Base-by-base conservation (phyloP, 2,329 filamentous ascomycete species). In the Dactylellina cionopaga region DNA sequence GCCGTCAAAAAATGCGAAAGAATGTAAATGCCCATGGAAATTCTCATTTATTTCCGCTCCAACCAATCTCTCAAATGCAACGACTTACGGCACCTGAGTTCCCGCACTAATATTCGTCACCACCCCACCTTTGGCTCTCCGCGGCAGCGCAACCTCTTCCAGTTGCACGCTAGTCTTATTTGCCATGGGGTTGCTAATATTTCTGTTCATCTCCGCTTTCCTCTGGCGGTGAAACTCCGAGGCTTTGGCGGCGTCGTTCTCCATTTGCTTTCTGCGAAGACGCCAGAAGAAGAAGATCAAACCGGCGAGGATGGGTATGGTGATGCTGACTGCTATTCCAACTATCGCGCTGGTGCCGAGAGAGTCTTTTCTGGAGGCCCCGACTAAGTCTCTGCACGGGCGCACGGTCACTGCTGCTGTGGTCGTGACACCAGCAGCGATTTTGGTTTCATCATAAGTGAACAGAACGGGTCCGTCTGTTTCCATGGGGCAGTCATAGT, bases 221-320 rank as follows among this genome's bases (percentile, higher is more conserved):
- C 35, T 39, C 35, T 5, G 11, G 11, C 27, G 29, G 11, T 58
- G 62, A 19, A 56, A 58, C 7, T 22, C 31, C 7, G 13, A 25
- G 5, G 51, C 35, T 9, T 41, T 19, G 0, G 19, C 27, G 15
- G 43, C 43, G 37, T 39, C 29, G 10, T 29, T 55, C 22, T 2
- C 24, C 25, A 19, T 49, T 3, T 24, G 24, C 7, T 31, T 35
- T 47, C 25, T 51, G 56, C 19, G 13, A 33, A 63, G 15, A 5
- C 68, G 39, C 29, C 35, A 72, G 37, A 72, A 72, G 41, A 65
- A 51, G 22, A 72, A 72, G 13, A 33, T 27, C 7, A 72, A 37
- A 6, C 29, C 44, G n/a, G 35, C 68, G 10, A 72, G 44, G 7
- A 65, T 31, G 6, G 46, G 59, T 5, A 72, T 25, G 25, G 52